Base-by-base conservation (phyloP, 768 basidiomycete genomes). In the Phaffia australis region DNA sequence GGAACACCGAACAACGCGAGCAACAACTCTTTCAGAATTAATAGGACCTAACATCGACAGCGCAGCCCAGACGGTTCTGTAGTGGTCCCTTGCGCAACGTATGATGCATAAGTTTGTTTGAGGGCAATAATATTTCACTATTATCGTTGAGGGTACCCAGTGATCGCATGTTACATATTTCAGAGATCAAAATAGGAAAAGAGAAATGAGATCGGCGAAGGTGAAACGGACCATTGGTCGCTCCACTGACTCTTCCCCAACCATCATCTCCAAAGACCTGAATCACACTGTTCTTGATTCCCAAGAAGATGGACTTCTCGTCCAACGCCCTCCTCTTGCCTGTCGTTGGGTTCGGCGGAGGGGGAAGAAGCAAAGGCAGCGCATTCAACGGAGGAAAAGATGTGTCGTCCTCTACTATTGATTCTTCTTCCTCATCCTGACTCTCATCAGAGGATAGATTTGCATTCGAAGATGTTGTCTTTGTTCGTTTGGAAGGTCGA, bases 91-190 rank as follows among this genome's bases (percentile, higher is more conserved):
- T 35, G 86, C 86, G 32, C 91, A 87, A 52, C 90, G 86, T 52
- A 93, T 82, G 72, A 94, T 91, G 71, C 86, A 88, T 0, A 92
- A 79, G 69, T 85, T 84, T 2, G 89, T 93, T 18, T 81, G 81
- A 0, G 89, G 86, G 0, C 90, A 92, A 71, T 85, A 88, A 72
- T 93, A 93, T 75, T 91, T 89, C 64, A 93, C 91, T 92, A 71
- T 11, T 54, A 19, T 23, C 19, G 42, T 5, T n/a, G 48, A 51
- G 2, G 0, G 23, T 3, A 18, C 18, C 27, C 32, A 29, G 50
- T 18, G 46, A 32, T 15, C 32, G 27, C 23, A 59, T n/a, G 18
- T 9, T 42, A 46, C 23, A 3, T 19, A 60, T 15, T 3, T 49
- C 25, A 60, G 35, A 21, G n/a, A 21, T 6, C 25, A 11, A 11